Percentiles rank a stretch among this genome's conserved stretches.
Evolutionary conservation across 1,284 basidiomycete genomes (phyloP).

Genomic region (Ceratobasidium sp.): DNA sequence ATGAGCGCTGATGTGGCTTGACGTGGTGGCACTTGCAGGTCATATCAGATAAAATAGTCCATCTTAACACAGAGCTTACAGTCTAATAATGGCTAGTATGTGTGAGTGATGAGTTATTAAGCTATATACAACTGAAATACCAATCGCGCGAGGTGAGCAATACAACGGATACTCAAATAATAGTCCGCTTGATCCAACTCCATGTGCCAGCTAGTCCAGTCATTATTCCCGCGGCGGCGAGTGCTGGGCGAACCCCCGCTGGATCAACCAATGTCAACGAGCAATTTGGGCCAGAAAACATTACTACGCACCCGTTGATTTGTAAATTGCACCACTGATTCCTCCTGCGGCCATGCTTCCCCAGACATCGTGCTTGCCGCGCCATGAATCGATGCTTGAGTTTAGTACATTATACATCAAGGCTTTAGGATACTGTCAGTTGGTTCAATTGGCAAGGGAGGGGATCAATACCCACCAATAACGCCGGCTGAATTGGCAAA

Average conservation of each 20-base stretch:
- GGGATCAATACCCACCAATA: constrained; percentile 66
- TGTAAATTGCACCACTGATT: constrained; percentile 90
- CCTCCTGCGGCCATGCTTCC: constrained; percentile 94
- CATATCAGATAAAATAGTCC: no score
- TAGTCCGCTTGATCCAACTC: constrained; percentile 86
- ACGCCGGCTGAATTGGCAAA: constrained; percentile 99
- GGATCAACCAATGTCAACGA: constrained; percentile 45
- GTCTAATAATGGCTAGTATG: not conserved
- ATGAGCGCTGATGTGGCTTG: no score
- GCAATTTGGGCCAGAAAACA: constrained; percentile 39
- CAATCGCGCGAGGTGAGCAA: constrained; percentile 57
- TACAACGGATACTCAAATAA: constrained; percentile 47
- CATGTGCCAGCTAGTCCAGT: constrained; percentile 88
- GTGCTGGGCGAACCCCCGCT: constrained; percentile 90
- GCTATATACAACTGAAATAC: constrained; percentile 45
- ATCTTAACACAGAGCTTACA: constrained; percentile 22
- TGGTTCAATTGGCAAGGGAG: not conserved
- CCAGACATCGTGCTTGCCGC: constrained; percentile 90
- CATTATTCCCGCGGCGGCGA: constrained; percentile 87
- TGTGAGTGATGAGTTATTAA: constrained; percentile 38
- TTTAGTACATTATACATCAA: constrained; percentile 97
- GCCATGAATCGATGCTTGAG: constrained; percentile 86
- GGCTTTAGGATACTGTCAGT: constrained; percentile 57
- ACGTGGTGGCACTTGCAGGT: not conserved
- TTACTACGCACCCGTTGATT: constrained; percentile 80